Percentiles rank a stretch among this genome's conserved stretches.
These are phyloP conservation scores for Trichomonas gallinae DNA, from an alignment of 208 protist species.

Conservation along the genomic window DNA sequence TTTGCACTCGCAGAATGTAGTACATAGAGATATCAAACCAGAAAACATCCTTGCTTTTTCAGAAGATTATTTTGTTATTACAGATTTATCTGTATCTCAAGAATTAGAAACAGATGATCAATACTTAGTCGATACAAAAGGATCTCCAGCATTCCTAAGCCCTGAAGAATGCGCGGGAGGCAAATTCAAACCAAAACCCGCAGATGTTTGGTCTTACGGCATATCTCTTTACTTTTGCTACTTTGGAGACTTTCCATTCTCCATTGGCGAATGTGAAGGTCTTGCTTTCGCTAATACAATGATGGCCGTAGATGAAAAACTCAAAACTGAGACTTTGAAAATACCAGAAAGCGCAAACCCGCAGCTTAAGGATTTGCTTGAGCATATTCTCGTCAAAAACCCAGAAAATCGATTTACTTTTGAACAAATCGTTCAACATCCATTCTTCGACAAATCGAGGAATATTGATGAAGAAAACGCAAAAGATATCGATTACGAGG, in stretches of 20 bases:
- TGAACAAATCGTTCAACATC: background rate
- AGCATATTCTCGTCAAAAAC: background rate
- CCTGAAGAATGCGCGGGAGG: background rate
- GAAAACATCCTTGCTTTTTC: constrained; percentile 11
- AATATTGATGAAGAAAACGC: background rate
- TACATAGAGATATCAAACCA: background rate
- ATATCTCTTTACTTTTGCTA: background rate
- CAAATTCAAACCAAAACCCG: background rate
- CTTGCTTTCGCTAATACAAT: background rate
- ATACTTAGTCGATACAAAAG: background rate
- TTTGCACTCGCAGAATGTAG: background rate
- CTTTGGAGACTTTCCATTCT: background rate
- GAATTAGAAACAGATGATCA: background rate
- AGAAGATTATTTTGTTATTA: background rate
- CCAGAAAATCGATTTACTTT: background rate
- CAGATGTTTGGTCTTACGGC: background rate
- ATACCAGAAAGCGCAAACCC: background rate
- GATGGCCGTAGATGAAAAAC: background rate
- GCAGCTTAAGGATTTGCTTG: background rate
- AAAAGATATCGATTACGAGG: background rate
- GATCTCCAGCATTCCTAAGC: background rate
- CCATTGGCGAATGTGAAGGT: background rate
- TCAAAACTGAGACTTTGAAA: background rate
- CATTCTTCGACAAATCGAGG: background rate
- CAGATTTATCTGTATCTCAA: background rate